Base-by-base conservation (phyloP, 73 alveolate genomes). In the Paramecium primaurelia region DNA sequence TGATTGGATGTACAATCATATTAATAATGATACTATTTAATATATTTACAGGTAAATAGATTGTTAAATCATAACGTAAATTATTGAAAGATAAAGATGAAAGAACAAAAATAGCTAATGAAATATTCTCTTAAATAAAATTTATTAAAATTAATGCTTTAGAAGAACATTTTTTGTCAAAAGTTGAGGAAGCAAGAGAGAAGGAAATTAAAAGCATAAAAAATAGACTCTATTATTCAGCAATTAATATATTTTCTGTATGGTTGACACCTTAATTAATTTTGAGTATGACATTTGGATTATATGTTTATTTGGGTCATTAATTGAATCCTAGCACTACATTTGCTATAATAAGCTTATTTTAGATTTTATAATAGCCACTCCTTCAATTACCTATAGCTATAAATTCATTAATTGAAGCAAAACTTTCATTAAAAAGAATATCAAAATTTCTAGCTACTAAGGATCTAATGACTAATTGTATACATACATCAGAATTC, bases 121-220 rank as follows among this genome's bases (percentile, higher is more conserved):
- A 96, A 87, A 86, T 95, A n/a, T 95, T 98, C 68, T 93, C 93
- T 49, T 94, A 96, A 92, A 96, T 98, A 32, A 98, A 97, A 95
- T 93, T 95, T 85, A 88, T 98, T 40, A 98, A 98, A 93, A 88
- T 96, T 49, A 92, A 98, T 95, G 95, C 97, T 4, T 98, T 99
- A 97, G 97, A 93, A 73, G 95, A 94, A 42, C 40, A 86, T 28
- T 96, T 98, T 86, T 87, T 86, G 45, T 90, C 84, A 5, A 96
- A 92, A 91, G 86, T 97, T 18, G 59, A 71, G 26, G 51, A 73
- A 92, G 86, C 86, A 59, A 59, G 98, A 58, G 93, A 95, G 59
- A 93, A 91, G 38, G 98, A 97, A 80, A 25, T 96, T 77, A 38
- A 44, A 25, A 83, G 58, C 51, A 58, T 77, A 10, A 84, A 68